Base-by-base conservation (phyloP, 2,329 filamentous ascomycete species). In the Colletotrichum kahawae region DNA sequence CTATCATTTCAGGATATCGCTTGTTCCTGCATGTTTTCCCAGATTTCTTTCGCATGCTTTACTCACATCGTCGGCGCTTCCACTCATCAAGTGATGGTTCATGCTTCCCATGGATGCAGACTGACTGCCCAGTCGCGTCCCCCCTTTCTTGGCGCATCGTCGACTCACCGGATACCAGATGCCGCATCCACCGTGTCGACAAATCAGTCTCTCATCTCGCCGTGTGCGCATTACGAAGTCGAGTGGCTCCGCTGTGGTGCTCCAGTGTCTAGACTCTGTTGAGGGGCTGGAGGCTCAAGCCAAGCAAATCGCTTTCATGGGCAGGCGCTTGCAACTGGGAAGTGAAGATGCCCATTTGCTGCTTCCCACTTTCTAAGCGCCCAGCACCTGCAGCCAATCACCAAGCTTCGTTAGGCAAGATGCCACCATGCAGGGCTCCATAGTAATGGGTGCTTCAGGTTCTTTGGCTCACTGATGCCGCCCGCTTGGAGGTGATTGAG, bases 401-500 rank as follows among this genome's bases (percentile, higher is more conserved):
- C 65, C n/a, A 54, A 74, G 73, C 77, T 75, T 59, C 66, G 59
- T 66, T 54, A 69, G 65, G 70, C 76, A 59, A 70, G 62, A 71
- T 75, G 63, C 75, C 69, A 72, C 74, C 76, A 76, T 75, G 74
- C 74, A 72, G 31, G 66, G 66, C 74, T 68, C 71, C 74, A 70
- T 74, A 70, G 36, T 24, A 69, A 16, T 59, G 36, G 43, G 21
- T 70, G 62, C 60, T 71, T 59, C 60, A 74, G 71, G 67, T 67
- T 74, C 62, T 73, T 63, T 71, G 67, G 71, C 51, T 71, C 67
- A 31, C 31, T 54, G 67, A 60, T 65, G 66, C 57, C 73, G 65
- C 65, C 68, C 72, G 62, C 36, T 38, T 59, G n/a, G 60, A 27
- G 59, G 59, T 62, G 59, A 63, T 2, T 36, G 16, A 63, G 36